Percentiles rank a stretch among this genome's conserved stretches.
These are phyloP conservation scores for Ophiostoma quercus DNA, from an alignment of 2,329 filamentous ascomycete species.

Conservation along the genomic window DNA sequence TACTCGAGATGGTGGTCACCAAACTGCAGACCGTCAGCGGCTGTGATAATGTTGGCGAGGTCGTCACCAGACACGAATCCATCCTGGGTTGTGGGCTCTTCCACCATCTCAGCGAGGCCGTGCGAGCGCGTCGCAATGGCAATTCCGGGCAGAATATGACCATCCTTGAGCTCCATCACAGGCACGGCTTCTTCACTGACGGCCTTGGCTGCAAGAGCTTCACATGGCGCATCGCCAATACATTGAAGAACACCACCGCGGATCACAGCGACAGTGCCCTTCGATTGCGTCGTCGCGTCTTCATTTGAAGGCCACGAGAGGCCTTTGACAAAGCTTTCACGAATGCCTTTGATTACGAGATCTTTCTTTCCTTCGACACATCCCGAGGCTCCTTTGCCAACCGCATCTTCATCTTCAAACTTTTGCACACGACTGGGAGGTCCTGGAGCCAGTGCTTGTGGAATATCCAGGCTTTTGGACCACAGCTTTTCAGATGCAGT, in stretches of 20 bases:
- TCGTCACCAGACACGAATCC: background rate
- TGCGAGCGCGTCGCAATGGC: background rate
- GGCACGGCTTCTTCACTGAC: background rate
- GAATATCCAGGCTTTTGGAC: no score
- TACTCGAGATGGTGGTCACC: background rate
- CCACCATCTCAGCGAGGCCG: background rate
- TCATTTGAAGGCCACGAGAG: no score
- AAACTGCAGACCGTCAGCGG: background rate
- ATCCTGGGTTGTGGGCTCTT: background rate
- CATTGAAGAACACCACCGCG: background rate
- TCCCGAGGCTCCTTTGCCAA: no score
- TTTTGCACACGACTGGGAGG: no score
- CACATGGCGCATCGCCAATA: background rate
- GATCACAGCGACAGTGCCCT: background rate
- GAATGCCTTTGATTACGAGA: no score
- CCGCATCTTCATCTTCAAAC: no score
- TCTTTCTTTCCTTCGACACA: no score
- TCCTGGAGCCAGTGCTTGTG: no score
- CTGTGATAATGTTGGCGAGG: background rate
- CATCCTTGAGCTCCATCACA: background rate
- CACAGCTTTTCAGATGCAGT: no score
- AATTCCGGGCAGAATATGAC: background rate
- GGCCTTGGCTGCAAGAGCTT: background rate
- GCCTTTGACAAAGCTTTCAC: no score
- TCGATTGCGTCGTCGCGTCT: constrained; percentile 39